Percentiles rank a stretch among this genome's conserved stretches.
These are phyloP conservation scores for Candida pseudoviswanathii DNA, from an alignment of 1,139 yeast species.

Conservation along the genomic window DNA sequence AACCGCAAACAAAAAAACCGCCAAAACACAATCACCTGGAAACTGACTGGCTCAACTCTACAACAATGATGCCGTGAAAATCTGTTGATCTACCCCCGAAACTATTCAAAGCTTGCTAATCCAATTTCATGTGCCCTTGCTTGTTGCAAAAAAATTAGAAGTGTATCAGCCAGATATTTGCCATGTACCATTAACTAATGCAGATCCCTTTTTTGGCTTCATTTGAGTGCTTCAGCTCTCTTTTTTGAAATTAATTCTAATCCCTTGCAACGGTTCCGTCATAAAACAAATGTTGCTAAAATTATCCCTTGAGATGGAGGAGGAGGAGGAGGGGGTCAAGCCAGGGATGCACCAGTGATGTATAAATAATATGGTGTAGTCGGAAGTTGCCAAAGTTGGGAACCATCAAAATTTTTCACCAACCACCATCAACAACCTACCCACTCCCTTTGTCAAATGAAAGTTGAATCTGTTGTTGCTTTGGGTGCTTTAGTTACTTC, in stretches of 20 bases:
- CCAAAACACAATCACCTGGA: neutral
- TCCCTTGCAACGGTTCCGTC: neutral
- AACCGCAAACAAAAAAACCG: neutral
- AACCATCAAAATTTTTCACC: neutral
- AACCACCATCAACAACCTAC: neutral
- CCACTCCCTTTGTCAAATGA: neutral
- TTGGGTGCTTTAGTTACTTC: conserved; percentile 1
- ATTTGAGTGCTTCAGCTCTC: neutral
- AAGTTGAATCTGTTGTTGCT: neutral
- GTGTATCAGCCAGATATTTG: conserved; percentile 2
- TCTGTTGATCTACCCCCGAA: neutral
- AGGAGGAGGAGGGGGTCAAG: neutral
- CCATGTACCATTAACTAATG: neutral
- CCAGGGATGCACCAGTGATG: neutral
- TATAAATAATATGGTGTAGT: neutral
- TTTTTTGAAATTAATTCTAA: conserved; percentile 1
- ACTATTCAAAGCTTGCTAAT: too few species aligned
- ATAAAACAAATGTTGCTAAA: neutral
- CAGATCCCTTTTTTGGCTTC: neutral
- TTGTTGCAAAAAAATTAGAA: neutral
- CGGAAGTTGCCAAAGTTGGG: neutral
- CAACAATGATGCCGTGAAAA: neutral
- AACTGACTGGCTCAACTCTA: neutral
- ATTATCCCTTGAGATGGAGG: neutral
- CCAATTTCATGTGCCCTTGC: neutral